Conservation (phyloP, 108 stramenopile genomes). For the Aurantiochytrium sp. region DNA sequence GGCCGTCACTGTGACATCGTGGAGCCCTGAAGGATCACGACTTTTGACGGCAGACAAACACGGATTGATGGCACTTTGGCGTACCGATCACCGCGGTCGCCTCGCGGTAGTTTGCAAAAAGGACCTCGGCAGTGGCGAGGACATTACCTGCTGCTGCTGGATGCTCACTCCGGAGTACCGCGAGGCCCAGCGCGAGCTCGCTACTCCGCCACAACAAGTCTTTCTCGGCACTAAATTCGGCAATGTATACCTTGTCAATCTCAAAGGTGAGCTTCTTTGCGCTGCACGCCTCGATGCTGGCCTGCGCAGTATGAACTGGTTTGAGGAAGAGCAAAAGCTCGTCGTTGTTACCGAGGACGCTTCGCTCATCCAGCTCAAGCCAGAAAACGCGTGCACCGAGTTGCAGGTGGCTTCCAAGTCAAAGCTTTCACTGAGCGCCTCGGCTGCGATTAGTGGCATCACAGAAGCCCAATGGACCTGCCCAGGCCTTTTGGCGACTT, state of each 20-base stretch:
- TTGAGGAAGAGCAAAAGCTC: background rate
- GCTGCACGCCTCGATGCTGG: background rate
- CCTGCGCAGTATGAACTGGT: background rate
- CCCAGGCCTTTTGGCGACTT: conserved; percentile 48
- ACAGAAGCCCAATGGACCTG: conserved; percentile 45
- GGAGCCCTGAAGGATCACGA: background rate
- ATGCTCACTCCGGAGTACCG: background rate
- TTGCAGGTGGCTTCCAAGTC: conserved; percentile 31
- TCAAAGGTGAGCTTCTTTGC: background rate
- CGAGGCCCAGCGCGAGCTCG: background rate
- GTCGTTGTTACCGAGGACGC: background rate
- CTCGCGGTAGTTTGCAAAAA: background rate
- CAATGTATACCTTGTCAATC: background rate
- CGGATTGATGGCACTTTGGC: background rate
- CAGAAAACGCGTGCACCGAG: background rate
- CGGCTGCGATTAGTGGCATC: conserved; percentile 21
- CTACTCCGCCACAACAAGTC: background rate
- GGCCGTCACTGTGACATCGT: background rate
- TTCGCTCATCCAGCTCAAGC: background rate
- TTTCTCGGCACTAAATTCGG: background rate
- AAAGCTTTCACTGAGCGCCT: conserved; percentile 40
- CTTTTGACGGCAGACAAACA: background rate
- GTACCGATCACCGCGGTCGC: background rate
- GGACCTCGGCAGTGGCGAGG: conserved; percentile 3
- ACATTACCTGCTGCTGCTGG: background rate